phyloP scores from a whole-genome alignment of 177 flowering plant genomes.

The Vitis hybrid region DNA sequence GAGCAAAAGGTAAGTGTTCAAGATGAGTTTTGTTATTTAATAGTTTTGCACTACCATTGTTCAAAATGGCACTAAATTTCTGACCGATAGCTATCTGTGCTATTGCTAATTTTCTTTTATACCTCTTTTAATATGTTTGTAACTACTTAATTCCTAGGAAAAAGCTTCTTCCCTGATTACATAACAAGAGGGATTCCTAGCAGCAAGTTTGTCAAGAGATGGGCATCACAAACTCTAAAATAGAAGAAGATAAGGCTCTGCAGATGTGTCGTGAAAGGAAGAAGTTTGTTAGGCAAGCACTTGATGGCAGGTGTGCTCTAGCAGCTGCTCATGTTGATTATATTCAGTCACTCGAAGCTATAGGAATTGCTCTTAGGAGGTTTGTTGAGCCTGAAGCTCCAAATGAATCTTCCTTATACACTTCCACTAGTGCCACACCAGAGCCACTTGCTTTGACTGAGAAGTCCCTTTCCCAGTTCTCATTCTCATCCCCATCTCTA shows the following conservation, averaged over 20 bases:
- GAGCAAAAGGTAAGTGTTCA: too few species aligned
- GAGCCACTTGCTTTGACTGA: slow-evolving; percentile 67
- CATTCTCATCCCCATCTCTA: slow-evolving; percentile 63
- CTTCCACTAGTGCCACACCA: slow-evolving; percentile 70
- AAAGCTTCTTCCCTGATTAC: neutral
- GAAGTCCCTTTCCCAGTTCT: slow-evolving; percentile 65
- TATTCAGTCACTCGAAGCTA: slow-evolving; percentile 59
- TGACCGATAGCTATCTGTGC: neutral
- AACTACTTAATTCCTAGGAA: slow-evolving; percentile 14
- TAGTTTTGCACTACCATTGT: too few species aligned
- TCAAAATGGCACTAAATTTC: neutral
- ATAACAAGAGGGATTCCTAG: slow-evolving; percentile 1
- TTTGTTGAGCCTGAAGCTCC: slow-evolving; percentile 75
- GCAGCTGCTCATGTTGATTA: slow-evolving; percentile 86
- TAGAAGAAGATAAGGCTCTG: slow-evolving; percentile 85
- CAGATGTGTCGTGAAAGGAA: slow-evolving; percentile 85
- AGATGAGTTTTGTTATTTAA: too few species aligned
- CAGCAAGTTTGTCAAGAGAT: slow-evolving; percentile 27
- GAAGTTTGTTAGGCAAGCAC: slow-evolving; percentile 76
- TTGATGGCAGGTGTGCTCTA: slow-evolving; percentile 82
- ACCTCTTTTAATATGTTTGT: slow-evolving; percentile 4
- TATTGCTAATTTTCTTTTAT: neutral
- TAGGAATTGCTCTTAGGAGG: slow-evolving; percentile 71
- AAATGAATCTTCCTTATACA: slow-evolving; percentile 55
- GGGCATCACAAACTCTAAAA: slow-evolving; percentile 75